phyloP scores from a whole-genome alignment of 352 stramenopile genomes.

The Globisporangium canariense region DNA sequence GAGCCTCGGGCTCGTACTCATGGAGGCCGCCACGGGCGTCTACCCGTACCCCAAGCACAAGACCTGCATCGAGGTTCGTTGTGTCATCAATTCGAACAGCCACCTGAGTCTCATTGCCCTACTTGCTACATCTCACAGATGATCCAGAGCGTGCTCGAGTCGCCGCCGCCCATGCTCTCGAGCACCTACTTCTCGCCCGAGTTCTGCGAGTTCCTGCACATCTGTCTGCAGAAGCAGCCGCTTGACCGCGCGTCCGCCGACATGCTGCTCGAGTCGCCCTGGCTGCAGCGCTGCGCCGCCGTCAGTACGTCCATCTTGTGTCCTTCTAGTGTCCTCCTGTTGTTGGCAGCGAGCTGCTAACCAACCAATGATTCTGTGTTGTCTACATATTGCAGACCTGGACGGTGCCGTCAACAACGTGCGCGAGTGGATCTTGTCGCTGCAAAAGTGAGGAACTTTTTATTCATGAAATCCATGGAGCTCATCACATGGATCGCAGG shows the following conservation, averaged over 20 bases:
- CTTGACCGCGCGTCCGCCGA: constrained; percentile 58
- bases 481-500: not conserved
- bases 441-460: constrained; percentile 32
- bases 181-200: constrained; percentile 65
- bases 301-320: constrained; percentile 45
- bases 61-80: constrained; percentile 63
- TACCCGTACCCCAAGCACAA: constrained; percentile 86
- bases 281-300: constrained; percentile 61
- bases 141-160: constrained; percentile 76
- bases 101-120: not conserved
- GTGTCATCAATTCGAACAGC: not conserved
- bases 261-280: constrained; percentile 64
- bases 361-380: not conserved
- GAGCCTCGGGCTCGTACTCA: constrained; percentile 89
- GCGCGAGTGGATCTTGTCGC: constrained; percentile 65
- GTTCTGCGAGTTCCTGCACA: constrained; percentile 66
- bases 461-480: not conserved
- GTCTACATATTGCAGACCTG: constrained; percentile 19
- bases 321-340: not conserved
- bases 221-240: constrained; percentile 67
- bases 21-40: constrained; percentile 88
- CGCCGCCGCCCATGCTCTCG: constrained; percentile 62
- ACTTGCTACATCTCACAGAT: constrained; percentile 21
- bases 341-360: not conserved
- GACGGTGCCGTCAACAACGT: constrained; percentile 47